Evolutionary conservation across 169 alveolate genomes (phyloP).

Genomic region (Cryptosporidium canis): DNA sequence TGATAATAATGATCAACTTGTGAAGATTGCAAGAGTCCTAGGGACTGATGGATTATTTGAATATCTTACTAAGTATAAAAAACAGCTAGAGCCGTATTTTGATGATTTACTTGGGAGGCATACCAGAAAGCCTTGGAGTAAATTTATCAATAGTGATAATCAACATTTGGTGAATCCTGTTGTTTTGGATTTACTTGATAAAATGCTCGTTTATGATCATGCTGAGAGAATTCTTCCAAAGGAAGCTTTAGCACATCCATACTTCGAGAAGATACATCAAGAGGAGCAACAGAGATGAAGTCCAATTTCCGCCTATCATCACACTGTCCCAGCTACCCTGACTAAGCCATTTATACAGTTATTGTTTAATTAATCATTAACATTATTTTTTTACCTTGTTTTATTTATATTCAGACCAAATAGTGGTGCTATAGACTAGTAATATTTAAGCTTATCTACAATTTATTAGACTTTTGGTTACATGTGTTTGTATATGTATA

Average conservation of each 20-base stretch:
- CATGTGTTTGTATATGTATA: too few relatives aligned
- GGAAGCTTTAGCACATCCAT: slow-evolving; percentile 98
- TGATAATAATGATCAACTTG: slow-evolving; percentile 97
- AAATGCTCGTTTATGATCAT: slow-evolving; percentile 96
- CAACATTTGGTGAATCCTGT: slow-evolving; percentile 89
- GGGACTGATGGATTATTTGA: slow-evolving; percentile 91
- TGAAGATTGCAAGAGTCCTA: slow-evolving; percentile 95
- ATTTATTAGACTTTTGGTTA: too few relatives aligned
- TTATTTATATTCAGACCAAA: too few relatives aligned
- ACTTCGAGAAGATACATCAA: slow-evolving; percentile 85
- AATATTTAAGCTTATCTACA: too few relatives aligned
- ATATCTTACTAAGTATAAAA: slow-evolving; percentile 88
- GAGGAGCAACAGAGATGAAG: slow-evolving; percentile 69
- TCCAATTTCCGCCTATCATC: too few relatives aligned
- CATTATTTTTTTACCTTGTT: too few relatives aligned
- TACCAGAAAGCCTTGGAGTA: slow-evolving; percentile 92
- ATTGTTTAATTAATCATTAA: too few relatives aligned
- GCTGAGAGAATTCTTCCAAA: slow-evolving; percentile 95
- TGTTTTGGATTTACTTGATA: slow-evolving; percentile 93
- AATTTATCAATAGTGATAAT: slow-evolving; percentile 90
- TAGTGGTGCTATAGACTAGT: too few relatives aligned
- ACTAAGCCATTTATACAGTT: too few relatives aligned
- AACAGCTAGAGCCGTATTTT: slow-evolving; percentile 88
- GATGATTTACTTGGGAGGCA: slow-evolving; percentile 87
- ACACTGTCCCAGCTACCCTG: too few relatives aligned